Conservation (phyloP, 1,139 yeast species). For the Suhomyces bribrorum region DNA sequence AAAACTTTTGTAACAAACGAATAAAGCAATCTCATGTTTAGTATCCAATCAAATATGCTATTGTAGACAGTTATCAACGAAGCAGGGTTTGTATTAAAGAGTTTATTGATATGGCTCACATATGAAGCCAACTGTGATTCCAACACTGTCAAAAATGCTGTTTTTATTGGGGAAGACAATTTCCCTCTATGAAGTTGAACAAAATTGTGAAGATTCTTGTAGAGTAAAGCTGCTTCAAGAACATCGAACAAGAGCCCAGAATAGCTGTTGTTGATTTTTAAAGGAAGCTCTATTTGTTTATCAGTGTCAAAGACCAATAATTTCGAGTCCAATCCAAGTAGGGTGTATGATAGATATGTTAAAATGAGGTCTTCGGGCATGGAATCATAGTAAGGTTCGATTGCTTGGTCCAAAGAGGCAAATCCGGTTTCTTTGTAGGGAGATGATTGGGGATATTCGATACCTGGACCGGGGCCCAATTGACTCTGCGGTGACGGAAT, state of each 20-base stretch:
- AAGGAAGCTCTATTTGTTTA: constrained; percentile 48
- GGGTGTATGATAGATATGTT: constrained; percentile 60
- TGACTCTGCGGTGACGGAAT: neutral
- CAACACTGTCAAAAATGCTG: constrained; percentile 62
- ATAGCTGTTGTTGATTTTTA: constrained; percentile 55
- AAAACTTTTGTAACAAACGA: constrained; percentile 39
- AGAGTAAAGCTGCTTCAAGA: constrained; percentile 75
- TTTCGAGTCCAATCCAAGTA: constrained; percentile 73
- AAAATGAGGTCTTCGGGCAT: constrained; percentile 53
- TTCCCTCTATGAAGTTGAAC: constrained; percentile 32
- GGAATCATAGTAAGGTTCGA: constrained; percentile 37
- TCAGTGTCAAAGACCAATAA: constrained; percentile 48
- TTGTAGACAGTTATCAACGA: constrained; percentile 45
- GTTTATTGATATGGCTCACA: constrained; percentile 52
- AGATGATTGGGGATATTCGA: constrained; percentile 8
- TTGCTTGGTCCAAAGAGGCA: constrained; percentile 16
- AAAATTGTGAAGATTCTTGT: constrained; percentile 42
- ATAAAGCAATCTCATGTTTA: constrained; percentile 58
- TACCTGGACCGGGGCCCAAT: neutral
- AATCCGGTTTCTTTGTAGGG: constrained; percentile 7
- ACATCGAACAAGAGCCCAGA: constrained; percentile 58
- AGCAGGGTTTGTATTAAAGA: constrained; percentile 39
- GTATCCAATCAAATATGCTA: constrained; percentile 51
- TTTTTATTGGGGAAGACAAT: constrained; percentile 55
- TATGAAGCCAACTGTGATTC: constrained; percentile 56